These are phyloP conservation scores for Hyparrhenia diplandra DNA, from an alignment of 176 grass and related monocot genomes.

Conservation along the genomic window DNA sequence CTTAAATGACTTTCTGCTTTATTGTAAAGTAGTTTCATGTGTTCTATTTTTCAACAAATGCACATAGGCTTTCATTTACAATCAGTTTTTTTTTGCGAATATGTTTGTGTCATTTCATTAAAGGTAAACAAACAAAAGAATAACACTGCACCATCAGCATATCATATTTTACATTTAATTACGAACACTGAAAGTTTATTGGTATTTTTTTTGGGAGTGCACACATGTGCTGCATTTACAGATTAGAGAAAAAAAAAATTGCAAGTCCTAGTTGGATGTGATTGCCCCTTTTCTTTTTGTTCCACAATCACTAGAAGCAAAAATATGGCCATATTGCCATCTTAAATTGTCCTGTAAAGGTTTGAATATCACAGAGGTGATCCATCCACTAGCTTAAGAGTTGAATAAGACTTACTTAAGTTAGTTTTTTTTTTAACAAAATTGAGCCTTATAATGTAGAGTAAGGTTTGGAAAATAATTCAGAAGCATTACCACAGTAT, in stretches of 20 bases:
- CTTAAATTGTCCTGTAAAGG: background rate
- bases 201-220: background rate
- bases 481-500: too few relatives aligned
- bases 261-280: background rate
- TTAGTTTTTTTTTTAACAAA: background rate
- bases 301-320: background rate
- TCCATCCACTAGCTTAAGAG: background rate
- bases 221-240: background rate
- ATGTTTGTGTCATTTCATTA: background rate
- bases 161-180: background rate
- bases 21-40: background rate
- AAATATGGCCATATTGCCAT: background rate
- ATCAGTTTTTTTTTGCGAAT: background rate
- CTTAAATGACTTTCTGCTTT: background rate
- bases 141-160: background rate
- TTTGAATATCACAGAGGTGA: background rate
- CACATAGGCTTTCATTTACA: background rate
- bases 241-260: background rate
- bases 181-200: background rate
- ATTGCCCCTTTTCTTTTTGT: background rate
- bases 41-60: background rate
- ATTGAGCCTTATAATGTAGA: too few relatives aligned
- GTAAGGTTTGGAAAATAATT: too few relatives aligned
- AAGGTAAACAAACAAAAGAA: background rate
- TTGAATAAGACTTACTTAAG: background rate